These are phyloP conservation scores for Chaetomiaceae sp. DNA, from an alignment of 2,329 filamentous ascomycete genomes.

Conservation along the genomic window DNA sequence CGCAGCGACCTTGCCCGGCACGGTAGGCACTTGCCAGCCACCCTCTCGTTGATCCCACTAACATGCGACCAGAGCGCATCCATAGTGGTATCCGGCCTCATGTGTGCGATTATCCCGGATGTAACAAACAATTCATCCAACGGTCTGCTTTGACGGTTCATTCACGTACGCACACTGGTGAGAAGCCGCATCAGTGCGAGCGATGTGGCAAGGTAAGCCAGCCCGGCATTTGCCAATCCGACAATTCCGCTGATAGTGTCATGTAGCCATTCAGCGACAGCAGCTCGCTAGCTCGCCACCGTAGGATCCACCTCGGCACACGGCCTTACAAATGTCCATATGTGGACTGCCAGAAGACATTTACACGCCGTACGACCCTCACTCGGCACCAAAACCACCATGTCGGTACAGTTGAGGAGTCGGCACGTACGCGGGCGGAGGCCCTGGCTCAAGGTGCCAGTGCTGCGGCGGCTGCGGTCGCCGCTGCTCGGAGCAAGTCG, in stretches of 20 bases:
- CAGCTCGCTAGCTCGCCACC: slow-evolving; percentile 86
- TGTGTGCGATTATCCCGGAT: slow-evolving; percentile 82
- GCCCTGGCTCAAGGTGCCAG: slow-evolving; percentile 59
- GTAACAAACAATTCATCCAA: slow-evolving; percentile 96
- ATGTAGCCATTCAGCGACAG: slow-evolving; percentile 89
- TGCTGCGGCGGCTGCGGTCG: slow-evolving; percentile 34
- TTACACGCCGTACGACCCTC: slow-evolving; percentile 89
- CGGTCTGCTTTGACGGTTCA: slow-evolving; percentile 93
- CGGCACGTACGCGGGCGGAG: slow-evolving; percentile 81
- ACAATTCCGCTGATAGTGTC: slow-evolving; percentile 15
- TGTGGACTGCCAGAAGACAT: slow-evolving; percentile 96
- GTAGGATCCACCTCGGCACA: slow-evolving; percentile 92
- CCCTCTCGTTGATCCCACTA: slow-evolving; percentile 26
- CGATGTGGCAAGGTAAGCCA: slow-evolving; percentile 82
- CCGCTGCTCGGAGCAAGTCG: slow-evolving; percentile 34
- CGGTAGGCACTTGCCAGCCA: slow-evolving; percentile 55
- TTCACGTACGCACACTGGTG: slow-evolving; percentile 90
- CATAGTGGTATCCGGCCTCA: slow-evolving; percentile 89
- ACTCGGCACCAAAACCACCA: slow-evolving; percentile 96
- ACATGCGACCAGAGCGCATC: slow-evolving; percentile 68
- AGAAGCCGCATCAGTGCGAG: slow-evolving; percentile 98
- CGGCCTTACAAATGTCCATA: slow-evolving; percentile 97
- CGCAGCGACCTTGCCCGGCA: slow-evolving; percentile 92
- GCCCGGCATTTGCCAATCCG: rapidly evolving
- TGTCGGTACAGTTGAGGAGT: slow-evolving; percentile 90